A percentile compares a stretch with the other conserved stretches of the same genome.
Conservation (phyloP, 2,329 filamentous ascomycete species). For the Xylariaceae sp. region DNA sequence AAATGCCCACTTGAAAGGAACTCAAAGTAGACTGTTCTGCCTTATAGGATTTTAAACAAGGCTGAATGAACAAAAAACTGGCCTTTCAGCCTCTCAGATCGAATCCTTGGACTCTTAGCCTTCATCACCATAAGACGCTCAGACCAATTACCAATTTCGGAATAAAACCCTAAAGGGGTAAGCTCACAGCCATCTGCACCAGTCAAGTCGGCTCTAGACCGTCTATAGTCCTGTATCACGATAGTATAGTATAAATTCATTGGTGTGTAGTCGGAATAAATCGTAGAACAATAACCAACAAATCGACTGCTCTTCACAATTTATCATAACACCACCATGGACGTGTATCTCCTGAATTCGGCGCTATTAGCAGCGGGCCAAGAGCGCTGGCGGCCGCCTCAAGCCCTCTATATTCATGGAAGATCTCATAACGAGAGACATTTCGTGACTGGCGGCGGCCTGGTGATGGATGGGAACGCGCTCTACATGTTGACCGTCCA, state of each 20-base stretch:
- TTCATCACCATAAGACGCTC: not conserved
- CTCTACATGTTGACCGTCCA: slow-evolving; percentile 17
- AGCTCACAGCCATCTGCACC: not conserved
- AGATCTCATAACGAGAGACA: slow-evolving; percentile 1
- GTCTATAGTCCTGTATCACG: not conserved
- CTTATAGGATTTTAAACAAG: not conserved
- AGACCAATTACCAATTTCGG: not conserved
- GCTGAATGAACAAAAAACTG: not conserved
- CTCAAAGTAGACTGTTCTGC: not conserved
- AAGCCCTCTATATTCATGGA: slow-evolving; percentile 10
- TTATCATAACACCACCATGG: slow-evolving; percentile 1
- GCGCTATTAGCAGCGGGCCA: slow-evolving; percentile 4
- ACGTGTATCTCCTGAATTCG: slow-evolving; percentile 11
- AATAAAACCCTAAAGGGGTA: not conserved
- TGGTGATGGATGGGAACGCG: slow-evolving; percentile 9
- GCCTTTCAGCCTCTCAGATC: not conserved
- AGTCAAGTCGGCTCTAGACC: not conserved
- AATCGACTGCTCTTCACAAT: not conserved
- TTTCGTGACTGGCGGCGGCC: slow-evolving; percentile 13
- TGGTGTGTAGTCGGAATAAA: not conserved
- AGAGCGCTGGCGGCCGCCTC: slow-evolving; percentile 9
- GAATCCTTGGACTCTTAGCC: not conserved
- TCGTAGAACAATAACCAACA: not conserved
- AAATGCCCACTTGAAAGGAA: not conserved
- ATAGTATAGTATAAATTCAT: not conserved